These are phyloP conservation scores for Astrocystis sublimbata DNA, from an alignment of 495 filamentous ascomycete species.

Conservation along the genomic window DNA sequence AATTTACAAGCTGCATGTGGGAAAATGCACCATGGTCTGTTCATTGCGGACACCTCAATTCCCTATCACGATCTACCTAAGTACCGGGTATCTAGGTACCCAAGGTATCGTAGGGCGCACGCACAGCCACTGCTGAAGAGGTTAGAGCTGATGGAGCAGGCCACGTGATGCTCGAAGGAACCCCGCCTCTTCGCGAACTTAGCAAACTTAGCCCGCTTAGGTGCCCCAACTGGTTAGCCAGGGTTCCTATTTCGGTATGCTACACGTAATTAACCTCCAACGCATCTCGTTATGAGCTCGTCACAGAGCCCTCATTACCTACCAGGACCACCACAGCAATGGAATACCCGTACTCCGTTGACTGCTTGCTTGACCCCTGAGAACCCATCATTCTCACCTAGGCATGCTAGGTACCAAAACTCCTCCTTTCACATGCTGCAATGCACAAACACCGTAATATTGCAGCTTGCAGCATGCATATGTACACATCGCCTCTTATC, in stretches of 20 bases:
- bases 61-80: background rate
- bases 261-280: background rate
- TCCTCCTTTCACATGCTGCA: background rate
- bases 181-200: background rate
- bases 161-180: conserved; percentile 6
- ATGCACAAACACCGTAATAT: background rate
- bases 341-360: background rate
- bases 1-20: background rate
- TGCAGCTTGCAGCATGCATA: background rate
- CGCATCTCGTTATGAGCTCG: background rate
- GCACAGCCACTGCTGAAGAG: conserved; percentile 1
- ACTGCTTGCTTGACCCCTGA: background rate
- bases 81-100: background rate
- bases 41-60: background rate
- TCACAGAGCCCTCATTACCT: too few species aligned
- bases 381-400: conserved; percentile 2
- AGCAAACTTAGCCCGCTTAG: too few species aligned
- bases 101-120: background rate
- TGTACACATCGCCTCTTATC: background rate
- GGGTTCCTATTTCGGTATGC: background rate
- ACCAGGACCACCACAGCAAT: background rate
- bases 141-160: background rate
- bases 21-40: background rate
- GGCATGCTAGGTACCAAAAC: background rate
- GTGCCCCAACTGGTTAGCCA: conserved; percentile 2